phyloP scores from a whole-genome alignment of 176 grass and related monocot genomes.

The Hsuehochloa calcarea region DNA sequence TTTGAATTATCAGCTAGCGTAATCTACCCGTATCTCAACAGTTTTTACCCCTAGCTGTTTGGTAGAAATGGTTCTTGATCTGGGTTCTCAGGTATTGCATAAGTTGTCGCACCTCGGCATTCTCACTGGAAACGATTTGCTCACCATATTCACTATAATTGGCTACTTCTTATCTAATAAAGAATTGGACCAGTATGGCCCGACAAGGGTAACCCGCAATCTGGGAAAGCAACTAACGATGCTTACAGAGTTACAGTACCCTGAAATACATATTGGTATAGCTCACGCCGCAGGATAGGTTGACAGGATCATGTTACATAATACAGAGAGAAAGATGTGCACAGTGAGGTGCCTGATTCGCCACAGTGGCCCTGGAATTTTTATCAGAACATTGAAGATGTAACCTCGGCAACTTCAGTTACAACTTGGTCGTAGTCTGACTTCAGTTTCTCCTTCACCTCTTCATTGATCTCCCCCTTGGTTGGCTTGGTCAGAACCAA shows the following conservation, averaged over 20 bases:
- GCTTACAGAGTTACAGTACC: neutral
- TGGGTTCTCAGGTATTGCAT: neutral
- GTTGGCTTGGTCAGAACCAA: slow-evolving; percentile 71
- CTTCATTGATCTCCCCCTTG: slow-evolving; percentile 76
- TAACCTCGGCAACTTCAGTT: slow-evolving; percentile 54
- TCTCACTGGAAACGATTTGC: neutral
- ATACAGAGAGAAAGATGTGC: neutral
- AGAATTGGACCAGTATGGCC: neutral
- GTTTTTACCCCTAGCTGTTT: neutral
- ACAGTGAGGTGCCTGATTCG: neutral
- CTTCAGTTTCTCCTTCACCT: slow-evolving; percentile 83
- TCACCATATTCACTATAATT: neutral
- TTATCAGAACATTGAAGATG: slow-evolving; percentile 64
- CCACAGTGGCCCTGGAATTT: neutral
- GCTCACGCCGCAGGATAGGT: neutral
- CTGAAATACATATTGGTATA: neutral
- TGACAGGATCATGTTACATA: slow-evolving; percentile 23
- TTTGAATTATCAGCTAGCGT: too few species aligned
- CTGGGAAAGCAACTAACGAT: neutral
- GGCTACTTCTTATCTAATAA: slow-evolving; percentile 16
- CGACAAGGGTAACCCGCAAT: neutral
- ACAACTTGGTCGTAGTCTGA: slow-evolving; percentile 63
- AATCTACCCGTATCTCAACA: too few species aligned
- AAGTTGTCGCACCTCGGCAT: neutral
- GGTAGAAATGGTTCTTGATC: neutral